These are phyloP conservation scores for Metahyphopichia silvanorum DNA, from an alignment of 805 yeast genomes.

Conservation along the genomic window DNA sequence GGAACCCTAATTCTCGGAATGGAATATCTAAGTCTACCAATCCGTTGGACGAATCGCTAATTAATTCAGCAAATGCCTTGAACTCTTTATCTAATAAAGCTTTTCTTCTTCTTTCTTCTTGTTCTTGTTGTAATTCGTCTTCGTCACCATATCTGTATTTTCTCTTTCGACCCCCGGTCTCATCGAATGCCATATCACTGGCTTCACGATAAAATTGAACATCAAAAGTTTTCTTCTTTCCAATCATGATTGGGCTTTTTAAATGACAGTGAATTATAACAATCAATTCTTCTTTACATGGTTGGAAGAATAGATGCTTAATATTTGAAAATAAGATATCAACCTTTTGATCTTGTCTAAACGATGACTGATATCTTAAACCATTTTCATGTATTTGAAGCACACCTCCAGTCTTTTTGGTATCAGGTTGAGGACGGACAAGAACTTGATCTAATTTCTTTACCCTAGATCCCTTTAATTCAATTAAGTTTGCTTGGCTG, in stretches of 20 bases:
- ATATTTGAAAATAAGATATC: constrained; percentile 88
- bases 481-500: constrained; percentile 83
- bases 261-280: constrained; percentile 91
- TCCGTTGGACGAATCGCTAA: constrained; percentile 85
- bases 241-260: constrained; percentile 90
- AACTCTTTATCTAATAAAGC: constrained; percentile 90
- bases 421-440: constrained; percentile 94
- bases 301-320: constrained; percentile 92
- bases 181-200: constrained; percentile 92
- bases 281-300: constrained; percentile 90
- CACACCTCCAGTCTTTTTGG: constrained; percentile 91
- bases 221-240: constrained; percentile 92
- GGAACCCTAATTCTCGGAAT: constrained; percentile 93
- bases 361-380: constrained; percentile 84
- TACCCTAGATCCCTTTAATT: constrained; percentile 79
- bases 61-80: constrained; percentile 81
- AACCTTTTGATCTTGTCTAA: constrained; percentile 79
- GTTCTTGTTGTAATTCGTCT: constrained; percentile 97
- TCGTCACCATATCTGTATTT: constrained; percentile 92
- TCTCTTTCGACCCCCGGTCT: constrained; percentile 92
- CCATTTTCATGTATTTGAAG: constrained; percentile 94
- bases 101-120: constrained; percentile 93
- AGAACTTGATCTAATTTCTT: constrained; percentile 83
- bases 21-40: constrained; percentile 87
- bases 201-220: constrained; percentile 97